Base-by-base conservation (phyloP, 2,329 filamentous ascomycete genomes). In the Eutypa lata region DNA sequence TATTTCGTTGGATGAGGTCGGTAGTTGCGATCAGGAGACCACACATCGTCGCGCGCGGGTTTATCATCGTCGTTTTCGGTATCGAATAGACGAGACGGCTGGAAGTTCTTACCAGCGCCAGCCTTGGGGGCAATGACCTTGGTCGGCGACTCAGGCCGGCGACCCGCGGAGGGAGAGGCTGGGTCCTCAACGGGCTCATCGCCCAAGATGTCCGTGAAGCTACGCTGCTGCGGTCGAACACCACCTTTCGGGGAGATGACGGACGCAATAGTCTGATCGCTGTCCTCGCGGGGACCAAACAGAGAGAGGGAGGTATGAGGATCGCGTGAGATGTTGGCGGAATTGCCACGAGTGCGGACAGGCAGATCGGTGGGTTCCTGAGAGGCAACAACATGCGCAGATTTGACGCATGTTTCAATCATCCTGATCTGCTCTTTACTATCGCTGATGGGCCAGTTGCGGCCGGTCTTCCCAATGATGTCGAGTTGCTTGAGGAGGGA, bases 381-480 rank as follows among this genome's bases (percentile, higher is more conserved):
- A 35, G 69, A 62, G 7, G 64, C 60, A 19, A 67, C 65, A 42
- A 65, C 60, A 53, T 67, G 74, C n/a, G 73, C 69, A 38, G 74
- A 71, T 62, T 81, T 80, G 62, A 83, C 74, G 58, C 79, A 86
- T 48, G 76, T 78, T 58, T 81, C 77, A 63, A 96, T 90, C 64
- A 96, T 76, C 64, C 84, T 86, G 61, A 88, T 80, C 75, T 97
- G 92, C 50, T 96, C 91, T 64, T 84, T 84, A 67, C 87, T 89
- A 68, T 96, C 91, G 61, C 86, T 84, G 67, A 99, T 95, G 51
- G 94, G 94, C 94, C 94, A 99, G 73, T 94, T 96, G 70, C 88
- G 89, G 52, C 90, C 90, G 50, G 88, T 87, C 68, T 87, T 88
- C 65, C 94, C 93, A 71, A 99, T 97, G 52, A 97, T 86, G 57